phyloP scores from a whole-genome alignment of 2,329 filamentous ascomycete species.

The Aspergillaceae sp. region DNA sequence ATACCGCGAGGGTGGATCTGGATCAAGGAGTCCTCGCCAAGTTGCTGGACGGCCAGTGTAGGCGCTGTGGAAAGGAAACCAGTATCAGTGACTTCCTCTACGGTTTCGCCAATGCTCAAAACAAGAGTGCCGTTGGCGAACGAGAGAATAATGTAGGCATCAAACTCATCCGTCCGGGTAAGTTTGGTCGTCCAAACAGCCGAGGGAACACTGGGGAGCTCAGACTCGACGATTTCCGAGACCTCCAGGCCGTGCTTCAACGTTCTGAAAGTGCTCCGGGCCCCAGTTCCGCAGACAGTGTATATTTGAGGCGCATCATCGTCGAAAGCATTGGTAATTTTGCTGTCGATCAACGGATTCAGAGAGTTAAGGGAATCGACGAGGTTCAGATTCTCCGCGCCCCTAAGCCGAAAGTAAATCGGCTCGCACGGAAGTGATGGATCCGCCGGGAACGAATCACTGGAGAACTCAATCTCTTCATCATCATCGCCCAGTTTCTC shows the following conservation, averaged over 20 bases:
- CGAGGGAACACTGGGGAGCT: slow-evolving; percentile 77
- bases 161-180: slow-evolving; percentile 69
- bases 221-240: slow-evolving; percentile 90
- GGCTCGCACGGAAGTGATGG: slow-evolving; percentile 63
- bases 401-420: slow-evolving; percentile 75
- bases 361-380: slow-evolving; percentile 80
- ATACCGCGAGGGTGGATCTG: slow-evolving; percentile 97
- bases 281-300: slow-evolving; percentile 78
- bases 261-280: slow-evolving; percentile 80
- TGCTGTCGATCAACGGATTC: slow-evolving; percentile 85
- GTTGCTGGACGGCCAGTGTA: slow-evolving; percentile 84
- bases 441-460: slow-evolving; percentile 73
- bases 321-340: slow-evolving; percentile 79
- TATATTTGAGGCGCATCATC: slow-evolving; percentile 98
- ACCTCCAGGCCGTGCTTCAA: slow-evolving; percentile 90
- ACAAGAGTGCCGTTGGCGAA: slow-evolving; percentile 86
- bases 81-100: slow-evolving; percentile 89
- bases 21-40: slow-evolving; percentile 85
- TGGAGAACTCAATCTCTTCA: slow-evolving; percentile 76
- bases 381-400: slow-evolving; percentile 70
- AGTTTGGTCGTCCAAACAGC: slow-evolving; percentile 95
- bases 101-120: slow-evolving; percentile 89
- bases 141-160: slow-evolving; percentile 92
- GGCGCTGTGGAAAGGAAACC: slow-evolving; percentile 83
- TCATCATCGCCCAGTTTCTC: slow-evolving; percentile 95